Evolutionary conservation across 202 grass and related monocot genomes (phyloP).

Genomic region (Sporobolus alterniflorus): DNA sequence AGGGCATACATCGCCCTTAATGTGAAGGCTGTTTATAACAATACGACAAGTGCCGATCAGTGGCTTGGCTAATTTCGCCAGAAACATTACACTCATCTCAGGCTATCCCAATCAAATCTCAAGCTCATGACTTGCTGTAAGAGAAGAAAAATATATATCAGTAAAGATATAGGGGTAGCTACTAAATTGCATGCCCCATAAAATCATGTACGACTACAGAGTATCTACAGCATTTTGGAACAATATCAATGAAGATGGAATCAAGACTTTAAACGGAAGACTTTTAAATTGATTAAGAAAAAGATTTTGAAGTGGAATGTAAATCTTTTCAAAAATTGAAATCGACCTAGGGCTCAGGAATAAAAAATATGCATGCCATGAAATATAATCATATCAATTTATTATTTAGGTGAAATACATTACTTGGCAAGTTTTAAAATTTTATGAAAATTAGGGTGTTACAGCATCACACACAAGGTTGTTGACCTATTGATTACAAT

Average conservation of each 20-base stretch:
- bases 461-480: background rate
- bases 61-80: conserved; percentile 83
- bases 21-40: conserved; percentile 92
- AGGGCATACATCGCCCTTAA: conserved; percentile 92
- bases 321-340: too few species aligned
- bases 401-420: too few species aligned
- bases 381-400: too few species aligned
- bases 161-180: background rate
- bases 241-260: conserved; percentile 3
- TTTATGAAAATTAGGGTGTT: too few species aligned
- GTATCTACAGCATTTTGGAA: conserved; percentile 9
- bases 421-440: too few species aligned
- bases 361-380: too few species aligned
- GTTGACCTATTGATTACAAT: too few species aligned
- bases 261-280: too few species aligned
- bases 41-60: conserved; percentile 78
- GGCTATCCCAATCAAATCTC: conserved; percentile 92
- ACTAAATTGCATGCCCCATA: conserved; percentile 10
- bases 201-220: conserved; percentile 8
- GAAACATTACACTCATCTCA: conserved; percentile 97
- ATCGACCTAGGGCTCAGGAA: too few species aligned
- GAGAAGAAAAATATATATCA: background rate
- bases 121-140: conserved; percentile 85
- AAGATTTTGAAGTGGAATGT: too few species aligned
- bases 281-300: too few species aligned